Percentiles rank a stretch among this genome's conserved stretches.
Conservation (phyloP, 73 alveolate species). For the Uronychia binucleata region DNA sequence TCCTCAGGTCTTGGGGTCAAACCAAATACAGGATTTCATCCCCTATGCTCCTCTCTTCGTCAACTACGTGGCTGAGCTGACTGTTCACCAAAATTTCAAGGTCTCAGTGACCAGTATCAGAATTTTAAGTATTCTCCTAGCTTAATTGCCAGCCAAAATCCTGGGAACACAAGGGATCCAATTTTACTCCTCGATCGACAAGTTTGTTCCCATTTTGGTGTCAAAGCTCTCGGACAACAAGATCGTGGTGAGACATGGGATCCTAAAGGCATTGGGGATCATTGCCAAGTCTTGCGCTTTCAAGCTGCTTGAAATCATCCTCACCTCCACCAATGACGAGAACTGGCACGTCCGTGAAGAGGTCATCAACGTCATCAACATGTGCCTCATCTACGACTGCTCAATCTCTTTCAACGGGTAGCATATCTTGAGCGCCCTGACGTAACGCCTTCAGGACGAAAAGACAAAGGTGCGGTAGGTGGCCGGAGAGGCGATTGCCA, state of each 20-base stretch:
- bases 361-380: constrained; percentile 16
- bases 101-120: constrained; percentile 14
- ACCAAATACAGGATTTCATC: neutral
- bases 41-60: neutral
- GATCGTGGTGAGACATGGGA: constrained; percentile 55
- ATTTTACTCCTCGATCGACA: neutral
- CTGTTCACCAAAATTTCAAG: constrained; percentile 3
- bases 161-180: neutral
- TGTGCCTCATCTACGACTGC: constrained; percentile 4
- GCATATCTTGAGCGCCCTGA: neutral
- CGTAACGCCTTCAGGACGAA: neutral
- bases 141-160: neutral
- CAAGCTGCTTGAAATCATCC: neutral
- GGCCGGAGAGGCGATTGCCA: neutral
- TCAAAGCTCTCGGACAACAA: constrained; percentile 63
- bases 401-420: neutral
- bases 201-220: neutral
- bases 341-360: constrained; percentile 75
- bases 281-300: constrained; percentile 3
- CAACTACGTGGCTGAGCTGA: neutral
- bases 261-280: constrained; percentile 42
- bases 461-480: neutral
- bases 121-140: neutral
- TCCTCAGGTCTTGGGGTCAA: neutral
- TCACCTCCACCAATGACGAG: constrained; percentile 24